Percentiles rank a stretch among this genome's conserved stretches.
Evolutionary conservation across 2,329 filamentous ascomycete genomes (phyloP).

Genomic region (Colletotrichum caudatum): DNA sequence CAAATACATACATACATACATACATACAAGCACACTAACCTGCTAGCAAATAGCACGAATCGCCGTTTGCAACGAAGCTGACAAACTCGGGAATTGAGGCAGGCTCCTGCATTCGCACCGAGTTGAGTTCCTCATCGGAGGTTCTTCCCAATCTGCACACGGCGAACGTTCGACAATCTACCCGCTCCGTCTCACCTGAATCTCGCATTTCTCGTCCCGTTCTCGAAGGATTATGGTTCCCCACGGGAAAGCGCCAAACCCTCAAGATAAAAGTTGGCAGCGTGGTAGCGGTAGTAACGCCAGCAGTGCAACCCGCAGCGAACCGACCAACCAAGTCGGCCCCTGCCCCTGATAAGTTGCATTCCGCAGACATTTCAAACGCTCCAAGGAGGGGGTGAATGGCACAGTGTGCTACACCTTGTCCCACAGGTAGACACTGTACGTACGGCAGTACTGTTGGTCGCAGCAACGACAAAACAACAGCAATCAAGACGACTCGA

Average conservation of each 20-base stretch:
- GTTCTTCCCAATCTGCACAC: slow-evolving; percentile 14
- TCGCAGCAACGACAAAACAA: slow-evolving; percentile 10
- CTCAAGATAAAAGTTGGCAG: slow-evolving; percentile 4
- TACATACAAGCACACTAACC: background rate
- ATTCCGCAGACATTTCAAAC: slow-evolving; percentile 18
- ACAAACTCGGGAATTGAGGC: slow-evolving; percentile 18
- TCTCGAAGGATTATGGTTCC: slow-evolving; percentile 30
- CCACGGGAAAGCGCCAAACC: slow-evolving; percentile 16
- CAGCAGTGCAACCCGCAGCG: slow-evolving; percentile 7
- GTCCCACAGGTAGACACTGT: background rate
- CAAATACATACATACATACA: background rate
- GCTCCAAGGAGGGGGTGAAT: background rate
- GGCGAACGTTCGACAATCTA: slow-evolving; percentile 38
- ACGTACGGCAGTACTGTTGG: background rate
- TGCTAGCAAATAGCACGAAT: background rate
- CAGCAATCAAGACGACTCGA: background rate
- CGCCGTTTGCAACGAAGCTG: slow-evolving; percentile 18
- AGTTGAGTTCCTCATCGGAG: slow-evolving; percentile 1
- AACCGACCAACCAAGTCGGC: slow-evolving; percentile 3
- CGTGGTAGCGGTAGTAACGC: background rate
- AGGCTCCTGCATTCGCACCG: background rate
- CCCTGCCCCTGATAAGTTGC: slow-evolving; percentile 19
- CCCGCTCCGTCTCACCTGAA: slow-evolving; percentile 40
- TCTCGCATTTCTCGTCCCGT: slow-evolving; percentile 34
- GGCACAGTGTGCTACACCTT: slow-evolving; percentile 1